Percentiles rank a stretch among this genome's conserved stretches.
Conservation (phyloP, 306 rosid genomes). For the Quillaja saponaria region DNA sequence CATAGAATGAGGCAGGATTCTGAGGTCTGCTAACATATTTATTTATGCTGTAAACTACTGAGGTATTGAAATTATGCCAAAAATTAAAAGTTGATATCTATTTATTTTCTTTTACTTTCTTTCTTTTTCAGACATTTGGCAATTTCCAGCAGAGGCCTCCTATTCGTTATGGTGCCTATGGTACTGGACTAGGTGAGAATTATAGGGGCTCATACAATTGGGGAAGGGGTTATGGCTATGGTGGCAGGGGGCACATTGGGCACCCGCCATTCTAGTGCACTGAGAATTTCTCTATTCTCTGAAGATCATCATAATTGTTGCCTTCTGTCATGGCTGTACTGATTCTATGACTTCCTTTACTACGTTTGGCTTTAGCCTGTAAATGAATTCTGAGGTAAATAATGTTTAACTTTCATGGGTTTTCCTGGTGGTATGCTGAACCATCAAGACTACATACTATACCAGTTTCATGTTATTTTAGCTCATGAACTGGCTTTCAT, state of each 20-base stretch:
- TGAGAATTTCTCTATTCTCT: constrained; percentile 12
- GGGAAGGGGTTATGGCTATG: constrained; percentile 56
- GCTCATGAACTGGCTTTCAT: constrained; percentile 46
- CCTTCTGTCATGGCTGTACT: constrained; percentile 19
- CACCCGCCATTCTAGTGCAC: constrained; percentile 40
- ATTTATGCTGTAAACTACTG: constrained; percentile 21
- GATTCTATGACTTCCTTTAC: constrained; percentile 16
- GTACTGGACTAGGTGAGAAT: constrained; percentile 46
- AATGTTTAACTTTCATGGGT: constrained; percentile 21
- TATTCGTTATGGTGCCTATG: constrained; percentile 43
- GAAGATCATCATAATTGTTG: constrained; percentile 9
- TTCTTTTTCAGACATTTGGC: constrained; percentile 56
- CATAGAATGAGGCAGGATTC: constrained; percentile 52
- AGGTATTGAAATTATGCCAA: not conserved
- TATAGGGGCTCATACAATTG: constrained; percentile 41
- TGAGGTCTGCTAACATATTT: constrained; percentile 51
- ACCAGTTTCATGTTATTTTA: constrained; percentile 45
- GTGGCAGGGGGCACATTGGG: constrained; percentile 51
- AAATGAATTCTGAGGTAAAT: constrained; percentile 26
- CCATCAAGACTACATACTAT: constrained; percentile 21
- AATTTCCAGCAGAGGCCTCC: constrained; percentile 50
- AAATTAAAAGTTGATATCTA: constrained; percentile 8
- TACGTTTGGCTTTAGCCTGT: constrained; percentile 18
- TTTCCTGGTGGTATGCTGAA: constrained; percentile 13
- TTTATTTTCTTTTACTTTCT: constrained; percentile 12